Evolutionary conservation across 108 stramenopile genomes (phyloP).

Genomic region (Epipyxis sp.): DNA sequence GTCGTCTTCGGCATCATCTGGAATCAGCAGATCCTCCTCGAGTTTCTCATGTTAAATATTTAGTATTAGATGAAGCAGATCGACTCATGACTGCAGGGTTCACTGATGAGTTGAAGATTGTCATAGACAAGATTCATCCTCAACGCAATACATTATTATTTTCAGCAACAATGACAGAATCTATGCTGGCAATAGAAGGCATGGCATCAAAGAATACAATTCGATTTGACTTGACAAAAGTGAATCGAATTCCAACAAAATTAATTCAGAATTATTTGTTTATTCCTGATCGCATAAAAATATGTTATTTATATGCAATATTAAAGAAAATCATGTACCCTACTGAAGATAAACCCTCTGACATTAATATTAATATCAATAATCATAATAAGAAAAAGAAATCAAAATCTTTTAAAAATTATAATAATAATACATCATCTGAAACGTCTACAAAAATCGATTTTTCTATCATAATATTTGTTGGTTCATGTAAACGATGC

Average conservation of each 20-base stretch:
- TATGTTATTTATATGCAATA: constrained; percentile 25
- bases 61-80: constrained; percentile 97
- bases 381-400: constrained; percentile 29
- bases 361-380: too few relatives aligned
- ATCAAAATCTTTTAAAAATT: not conserved
- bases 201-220: constrained; percentile 38
- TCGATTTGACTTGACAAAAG: constrained; percentile 22
- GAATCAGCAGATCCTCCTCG: constrained; percentile 66
- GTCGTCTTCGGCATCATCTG: constrained; percentile 78
- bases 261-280: constrained; percentile 89
- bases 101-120: constrained; percentile 78
- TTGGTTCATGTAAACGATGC: constrained; percentile 85
- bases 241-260: constrained; percentile 69
- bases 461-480: constrained; percentile 86
- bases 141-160: constrained; percentile 84
- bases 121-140: constrained; percentile 51
- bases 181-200: constrained; percentile 67
- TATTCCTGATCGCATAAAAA: constrained; percentile 60
- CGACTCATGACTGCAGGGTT: constrained; percentile 76
- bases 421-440: too few relatives aligned
- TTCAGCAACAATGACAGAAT: constrained; percentile 88
- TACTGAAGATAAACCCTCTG: not conserved
- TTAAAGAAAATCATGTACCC: not conserved
- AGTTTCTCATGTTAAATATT: constrained; percentile 58
- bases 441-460: not conserved